Percentiles rank a stretch among this genome's conserved stretches.
phyloP scores from a whole-genome alignment of 116 monocot species.

The Iris pallida region DNA sequence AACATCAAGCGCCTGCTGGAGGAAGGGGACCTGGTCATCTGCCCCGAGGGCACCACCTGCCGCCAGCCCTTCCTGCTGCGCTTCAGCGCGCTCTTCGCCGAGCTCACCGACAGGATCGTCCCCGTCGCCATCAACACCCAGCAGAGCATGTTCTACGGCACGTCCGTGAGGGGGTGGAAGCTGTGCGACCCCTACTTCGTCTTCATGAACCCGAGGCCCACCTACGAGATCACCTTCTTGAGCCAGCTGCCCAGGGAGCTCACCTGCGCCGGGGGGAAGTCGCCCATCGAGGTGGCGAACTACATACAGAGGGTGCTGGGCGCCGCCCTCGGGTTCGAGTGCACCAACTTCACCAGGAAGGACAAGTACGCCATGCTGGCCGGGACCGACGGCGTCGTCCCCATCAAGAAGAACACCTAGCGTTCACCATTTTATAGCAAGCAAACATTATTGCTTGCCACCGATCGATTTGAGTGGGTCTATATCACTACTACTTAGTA shows the following conservation, averaged over 20 bases:
- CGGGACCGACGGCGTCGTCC: constrained; percentile 72
- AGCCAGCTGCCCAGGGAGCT: constrained; percentile 68
- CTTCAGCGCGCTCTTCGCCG: constrained; percentile 83
- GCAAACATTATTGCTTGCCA: too few species aligned
- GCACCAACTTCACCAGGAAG: constrained; percentile 77
- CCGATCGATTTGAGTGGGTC: too few species aligned
- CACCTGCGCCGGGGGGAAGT: constrained; percentile 60
- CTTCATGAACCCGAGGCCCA: constrained; percentile 92
- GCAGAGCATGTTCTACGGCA: constrained; percentile 84
- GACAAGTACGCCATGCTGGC: constrained; percentile 83
- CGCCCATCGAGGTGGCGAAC: constrained; percentile 86
- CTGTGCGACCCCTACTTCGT: constrained; percentile 83
- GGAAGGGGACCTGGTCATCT: constrained; percentile 81
- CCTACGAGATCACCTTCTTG: constrained; percentile 89
- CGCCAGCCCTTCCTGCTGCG: constrained; percentile 81
- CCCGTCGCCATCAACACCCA: constrained; percentile 81
- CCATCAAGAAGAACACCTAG: constrained; percentile 22
- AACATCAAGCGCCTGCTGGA: constrained; percentile 61
- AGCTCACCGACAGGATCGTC: constrained; percentile 77
- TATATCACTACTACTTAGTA: too few species aligned
- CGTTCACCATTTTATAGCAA: too few species aligned
- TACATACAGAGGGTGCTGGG: constrained; percentile 63
- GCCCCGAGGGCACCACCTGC: constrained; percentile 86
- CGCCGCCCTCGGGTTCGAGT: constrained; percentile 68
- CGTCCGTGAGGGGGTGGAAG: constrained; percentile 69